Evolutionary conservation across 2,329 filamentous ascomycete species (phyloP).

Genomic region (Raffaelea ambrosiae): DNA sequence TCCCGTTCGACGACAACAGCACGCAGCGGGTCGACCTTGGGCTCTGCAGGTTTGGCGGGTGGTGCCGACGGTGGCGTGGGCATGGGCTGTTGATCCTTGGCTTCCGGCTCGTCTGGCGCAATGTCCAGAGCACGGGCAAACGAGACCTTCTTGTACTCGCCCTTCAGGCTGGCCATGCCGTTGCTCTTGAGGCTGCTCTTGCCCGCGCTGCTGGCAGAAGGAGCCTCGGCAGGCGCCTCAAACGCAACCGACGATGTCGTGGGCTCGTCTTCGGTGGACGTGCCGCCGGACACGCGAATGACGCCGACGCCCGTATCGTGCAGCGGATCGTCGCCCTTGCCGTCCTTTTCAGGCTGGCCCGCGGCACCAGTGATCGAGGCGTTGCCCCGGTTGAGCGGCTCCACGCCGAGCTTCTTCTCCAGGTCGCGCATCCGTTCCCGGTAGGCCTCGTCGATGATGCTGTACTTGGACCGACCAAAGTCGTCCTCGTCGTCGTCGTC

Average conservation of each 20-base stretch:
- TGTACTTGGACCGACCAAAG: conserved; percentile 62
- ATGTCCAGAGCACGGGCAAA: conserved; percentile 71
- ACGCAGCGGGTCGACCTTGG: conserved; percentile 15
- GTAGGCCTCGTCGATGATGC: conserved; percentile 65
- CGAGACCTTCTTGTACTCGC: conserved; percentile 62
- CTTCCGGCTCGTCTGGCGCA: conserved; percentile 26
- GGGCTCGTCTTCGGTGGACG: too few relatives aligned
- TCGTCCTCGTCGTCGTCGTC: conserved; percentile 66
- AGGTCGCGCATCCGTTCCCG: conserved; percentile 76
- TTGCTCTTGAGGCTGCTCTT: conserved; percentile 2
- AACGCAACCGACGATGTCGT: too few relatives aligned
- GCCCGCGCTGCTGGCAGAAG: background rate
- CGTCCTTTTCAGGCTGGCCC: background rate
- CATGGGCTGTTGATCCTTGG: conserved; percentile 5
- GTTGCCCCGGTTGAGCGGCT: conserved; percentile 22
- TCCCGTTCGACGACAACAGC: conserved; percentile 20
- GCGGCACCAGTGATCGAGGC: background rate
- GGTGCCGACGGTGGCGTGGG: background rate
- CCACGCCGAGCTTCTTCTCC: conserved; percentile 64
- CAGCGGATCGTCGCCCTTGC: conserved; percentile 15
- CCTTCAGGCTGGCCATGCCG: conserved; percentile 1
- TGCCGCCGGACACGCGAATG: conserved; percentile 34
- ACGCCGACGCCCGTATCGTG: conserved; percentile 45
- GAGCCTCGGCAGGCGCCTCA: background rate
- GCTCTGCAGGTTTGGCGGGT: background rate